These are phyloP conservation scores for Hypoxylon sp. DNA, from an alignment of 2,329 filamentous ascomycete genomes.

Conservation along the genomic window DNA sequence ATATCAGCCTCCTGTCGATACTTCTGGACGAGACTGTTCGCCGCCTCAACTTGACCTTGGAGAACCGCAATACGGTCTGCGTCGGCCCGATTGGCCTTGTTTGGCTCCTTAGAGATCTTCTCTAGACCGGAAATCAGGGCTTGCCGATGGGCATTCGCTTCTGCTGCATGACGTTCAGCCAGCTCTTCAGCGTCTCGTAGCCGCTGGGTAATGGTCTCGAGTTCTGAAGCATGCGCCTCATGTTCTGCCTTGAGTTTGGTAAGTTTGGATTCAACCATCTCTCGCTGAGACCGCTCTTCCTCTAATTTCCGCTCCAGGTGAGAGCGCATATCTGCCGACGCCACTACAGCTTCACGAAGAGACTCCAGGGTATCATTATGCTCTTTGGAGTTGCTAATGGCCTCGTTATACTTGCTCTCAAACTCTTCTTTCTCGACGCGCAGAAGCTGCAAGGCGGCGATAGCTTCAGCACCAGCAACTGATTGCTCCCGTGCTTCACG, in stretches of 20 bases:
- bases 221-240: slow-evolving; percentile 82
- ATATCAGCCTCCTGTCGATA: slow-evolving; percentile 91
- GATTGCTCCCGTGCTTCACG: slow-evolving; percentile 85
- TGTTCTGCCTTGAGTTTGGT: slow-evolving; percentile 84
- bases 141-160: slow-evolving; percentile 87
- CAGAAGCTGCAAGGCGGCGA: slow-evolving; percentile 81
- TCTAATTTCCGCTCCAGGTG: slow-evolving; percentile 85
- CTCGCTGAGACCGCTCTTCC: slow-evolving; percentile 83
- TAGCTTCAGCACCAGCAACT: slow-evolving; percentile 81
- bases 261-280: slow-evolving; percentile 82
- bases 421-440: slow-evolving; percentile 89
- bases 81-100: slow-evolving; percentile 64
- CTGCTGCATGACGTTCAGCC: slow-evolving; percentile 86
- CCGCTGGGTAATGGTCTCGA: slow-evolving; percentile 80
- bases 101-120: slow-evolving; percentile 73
- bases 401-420: slow-evolving; percentile 76
- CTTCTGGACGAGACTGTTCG: slow-evolving; percentile 85
- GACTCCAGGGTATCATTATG: slow-evolving; percentile 80
- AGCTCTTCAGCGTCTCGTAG: slow-evolving; percentile 90
- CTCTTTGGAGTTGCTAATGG: slow-evolving; percentile 76
- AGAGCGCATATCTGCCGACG: slow-evolving; percentile 82
- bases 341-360: slow-evolving; percentile 81
- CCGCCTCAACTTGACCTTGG: slow-evolving; percentile 83
- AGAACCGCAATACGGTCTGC: slow-evolving; percentile 80
- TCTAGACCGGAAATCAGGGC: slow-evolving; percentile 87